Base-by-base conservation (phyloP, 164 flowering plant genomes). In the Dillenia turbinata region DNA sequence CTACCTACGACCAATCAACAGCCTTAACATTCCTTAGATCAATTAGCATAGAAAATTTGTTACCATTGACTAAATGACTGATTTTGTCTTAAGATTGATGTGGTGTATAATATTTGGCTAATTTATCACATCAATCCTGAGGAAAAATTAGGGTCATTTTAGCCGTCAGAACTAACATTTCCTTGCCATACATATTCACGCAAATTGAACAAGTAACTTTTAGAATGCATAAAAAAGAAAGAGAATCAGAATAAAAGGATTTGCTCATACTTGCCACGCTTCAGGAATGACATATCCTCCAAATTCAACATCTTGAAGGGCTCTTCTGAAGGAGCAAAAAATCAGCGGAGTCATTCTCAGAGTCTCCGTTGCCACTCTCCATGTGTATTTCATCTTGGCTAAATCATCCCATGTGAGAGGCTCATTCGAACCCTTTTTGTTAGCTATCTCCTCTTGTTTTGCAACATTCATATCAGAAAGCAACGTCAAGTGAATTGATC, bases 401-500 rank as follows among this genome's bases (percentile, higher is more conserved):
- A 85, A 73, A 49, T 88, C 95, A n/a, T 84, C 87, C 87, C 95
- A 85, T 57, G 81, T 88, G 33, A 88, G 74, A 12, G n/a, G 55
- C 63, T 82, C 88, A 16, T 67, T 83, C 8, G 60, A 6, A 0
- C 48, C 47, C 57, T 74, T 77, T 52, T 58, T 40, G 52, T 64
- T 69, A 11, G 72, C 65, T 43, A 79, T 70, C 60, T 74, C 79
- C 61, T 70, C 77, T 60, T 77, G 83, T 60, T 79, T 81, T 77
- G 52, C 61, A 66, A 33, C 48, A 33, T 12, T 13, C 15, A 62
- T 47, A 49, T 49, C 24, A 9, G 24, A 9, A 51, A 53, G 12
- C 12, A n/a, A 2, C 12, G 1, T 51, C 7, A n/a, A 12, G 16
- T 9, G 13, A 8, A n/a, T 51, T 51, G 17, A 15, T 45, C 24